Evolutionary conservation across 1,284 basidiomycete species (phyloP).

Genomic region (Tilletia setariae): DNA sequence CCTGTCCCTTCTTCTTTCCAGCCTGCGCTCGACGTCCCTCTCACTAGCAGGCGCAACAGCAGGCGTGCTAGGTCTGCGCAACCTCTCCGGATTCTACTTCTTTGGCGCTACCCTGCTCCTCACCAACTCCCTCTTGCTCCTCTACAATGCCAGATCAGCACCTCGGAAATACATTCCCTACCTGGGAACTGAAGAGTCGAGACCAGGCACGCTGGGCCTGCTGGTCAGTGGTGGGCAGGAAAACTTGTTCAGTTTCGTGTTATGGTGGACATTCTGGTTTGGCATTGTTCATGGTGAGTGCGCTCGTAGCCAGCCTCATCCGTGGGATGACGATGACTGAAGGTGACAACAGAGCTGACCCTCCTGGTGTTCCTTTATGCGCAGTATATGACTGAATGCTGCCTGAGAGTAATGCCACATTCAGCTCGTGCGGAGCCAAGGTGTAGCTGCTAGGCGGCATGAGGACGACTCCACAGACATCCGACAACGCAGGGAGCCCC

Average conservation of each 20-base stretch:
- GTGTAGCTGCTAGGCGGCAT: too few relatives aligned
- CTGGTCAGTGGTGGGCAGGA: conserved; percentile 31
- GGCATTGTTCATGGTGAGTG: conserved; percentile 50
- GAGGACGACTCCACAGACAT: too few relatives aligned
- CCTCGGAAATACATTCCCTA: conserved; percentile 32
- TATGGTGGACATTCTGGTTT: conserved; percentile 54
- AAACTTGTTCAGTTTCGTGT: conserved; percentile 45
- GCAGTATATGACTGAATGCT: too few relatives aligned
- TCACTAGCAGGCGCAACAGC: conserved; percentile 43
- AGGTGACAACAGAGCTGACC: too few relatives aligned
- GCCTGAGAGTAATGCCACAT: too few relatives aligned
- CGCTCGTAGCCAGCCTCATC: not conserved
- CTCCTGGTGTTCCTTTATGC: too few relatives aligned
- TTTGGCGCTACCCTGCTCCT: conserved; percentile 38
- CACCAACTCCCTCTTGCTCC: conserved; percentile 36
- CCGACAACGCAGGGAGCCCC: too few relatives aligned
- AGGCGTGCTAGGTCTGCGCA: conserved; percentile 48
- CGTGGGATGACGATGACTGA: too few relatives aligned
- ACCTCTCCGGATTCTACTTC: conserved; percentile 47
- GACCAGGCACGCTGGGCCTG: conserved; percentile 24
- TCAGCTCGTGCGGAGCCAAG: too few relatives aligned
- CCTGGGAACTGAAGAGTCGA: conserved; percentile 25
- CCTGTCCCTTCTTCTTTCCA: conserved; percentile 9
- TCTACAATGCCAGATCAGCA: conserved; percentile 29
- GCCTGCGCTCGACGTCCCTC: conserved; percentile 44